Evolutionary conservation across 805 yeast species (phyloP).

Genomic region (Zygotorulaspora danielsina): DNA sequence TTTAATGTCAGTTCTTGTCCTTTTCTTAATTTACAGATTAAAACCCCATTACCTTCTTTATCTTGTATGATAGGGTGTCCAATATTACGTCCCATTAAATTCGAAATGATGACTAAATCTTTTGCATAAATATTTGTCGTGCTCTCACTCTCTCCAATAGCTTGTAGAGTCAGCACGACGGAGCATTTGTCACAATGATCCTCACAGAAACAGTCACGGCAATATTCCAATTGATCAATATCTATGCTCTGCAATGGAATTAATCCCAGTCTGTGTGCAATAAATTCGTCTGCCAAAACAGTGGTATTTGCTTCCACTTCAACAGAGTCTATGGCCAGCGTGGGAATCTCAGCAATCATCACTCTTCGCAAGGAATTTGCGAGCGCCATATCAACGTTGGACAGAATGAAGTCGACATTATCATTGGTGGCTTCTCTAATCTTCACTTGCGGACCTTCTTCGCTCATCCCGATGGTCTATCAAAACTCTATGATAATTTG

Average conservation of each 20-base stretch:
- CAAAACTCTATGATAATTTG: not conserved
- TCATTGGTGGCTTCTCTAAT: constrained; percentile 83
- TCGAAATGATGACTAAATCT: constrained; percentile 53
- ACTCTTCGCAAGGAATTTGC: constrained; percentile 91
- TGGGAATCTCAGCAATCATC: constrained; percentile 95
- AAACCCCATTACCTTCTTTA: constrained; percentile 72
- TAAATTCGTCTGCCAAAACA: constrained; percentile 94
- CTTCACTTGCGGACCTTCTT: constrained; percentile 66
- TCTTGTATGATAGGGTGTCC: constrained; percentile 89
- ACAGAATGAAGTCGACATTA: constrained; percentile 82
- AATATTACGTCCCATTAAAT: constrained; percentile 41
- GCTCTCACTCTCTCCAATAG: constrained; percentile 82
- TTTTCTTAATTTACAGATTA: constrained; percentile 84
- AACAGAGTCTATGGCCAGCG: constrained; percentile 92
- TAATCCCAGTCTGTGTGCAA: constrained; percentile 89
- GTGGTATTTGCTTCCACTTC: constrained; percentile 91
- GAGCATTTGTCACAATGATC: constrained; percentile 95
- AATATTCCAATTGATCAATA: constrained; percentile 77
- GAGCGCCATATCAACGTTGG: constrained; percentile 81
- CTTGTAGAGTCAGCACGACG: constrained; percentile 78
- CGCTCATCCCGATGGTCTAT: constrained; percentile 24
- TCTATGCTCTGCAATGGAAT: constrained; percentile 83
- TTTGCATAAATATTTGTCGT: constrained; percentile 88
- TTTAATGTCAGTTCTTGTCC: constrained; percentile 86
- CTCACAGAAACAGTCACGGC: constrained; percentile 96